Percentiles rank a stretch among this genome's conserved stretches.
Conservation (phyloP, 441 rosid species). For the Metrosideros polymorpha region DNA sequence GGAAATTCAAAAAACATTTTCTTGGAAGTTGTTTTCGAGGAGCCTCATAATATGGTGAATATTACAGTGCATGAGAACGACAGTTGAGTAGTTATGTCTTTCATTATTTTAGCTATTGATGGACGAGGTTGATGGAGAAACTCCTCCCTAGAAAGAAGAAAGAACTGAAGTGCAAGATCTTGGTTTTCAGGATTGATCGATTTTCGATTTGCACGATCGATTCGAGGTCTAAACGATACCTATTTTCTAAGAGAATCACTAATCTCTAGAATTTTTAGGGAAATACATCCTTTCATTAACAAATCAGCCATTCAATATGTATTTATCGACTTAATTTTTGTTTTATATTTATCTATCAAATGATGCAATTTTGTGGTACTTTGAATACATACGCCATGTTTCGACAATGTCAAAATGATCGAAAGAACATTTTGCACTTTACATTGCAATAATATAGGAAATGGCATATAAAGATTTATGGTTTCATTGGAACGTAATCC, state of each 20-base stretch:
- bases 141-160: too few species aligned
- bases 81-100: background rate
- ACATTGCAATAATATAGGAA: background rate
- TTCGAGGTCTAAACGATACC: background rate
- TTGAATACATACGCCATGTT: background rate
- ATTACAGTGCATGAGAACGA: background rate
- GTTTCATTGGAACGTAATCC: background rate
- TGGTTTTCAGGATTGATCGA: background rate
- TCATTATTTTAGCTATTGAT: background rate
- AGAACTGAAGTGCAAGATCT: background rate
- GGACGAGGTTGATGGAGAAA: too few species aligned
- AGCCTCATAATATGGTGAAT: background rate
- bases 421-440: background rate
- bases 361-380: background rate
- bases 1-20: too few species aligned
- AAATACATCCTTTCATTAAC: background rate
- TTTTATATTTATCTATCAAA: background rate
- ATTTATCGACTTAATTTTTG: background rate
- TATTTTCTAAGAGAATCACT: background rate
- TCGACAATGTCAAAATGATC: background rate
- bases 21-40: too few species aligned
- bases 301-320: background rate
- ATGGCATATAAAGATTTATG: background rate
- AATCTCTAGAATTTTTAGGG: background rate
- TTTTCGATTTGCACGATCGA: background rate